Evolutionary conservation across 176 grass and related monocot genomes (phyloP), one percentile per base, ranked within the genome.

Genomic region (Raddia distichophylla): DNA sequence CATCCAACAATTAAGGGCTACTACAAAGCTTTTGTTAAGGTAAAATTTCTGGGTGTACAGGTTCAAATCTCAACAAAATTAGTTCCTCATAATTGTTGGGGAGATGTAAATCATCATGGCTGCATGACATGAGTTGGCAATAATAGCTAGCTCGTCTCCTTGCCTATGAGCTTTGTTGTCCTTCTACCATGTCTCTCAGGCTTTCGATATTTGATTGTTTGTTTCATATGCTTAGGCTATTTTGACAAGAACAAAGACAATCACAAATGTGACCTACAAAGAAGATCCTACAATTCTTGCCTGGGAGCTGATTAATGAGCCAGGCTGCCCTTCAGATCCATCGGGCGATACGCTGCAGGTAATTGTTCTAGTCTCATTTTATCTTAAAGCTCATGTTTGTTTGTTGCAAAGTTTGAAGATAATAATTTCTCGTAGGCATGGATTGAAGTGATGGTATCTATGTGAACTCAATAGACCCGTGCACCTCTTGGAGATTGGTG

Each of bases 261-360:
- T 94, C 63, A 95, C 90, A 55, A 95, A 94, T 84, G 67, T 66
- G 37, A 43, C 88, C 60, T 94, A 93, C 89, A 94, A 82, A 85
- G 90, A 98, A 14, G 93, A 95, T 82, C 90, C 84, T 12, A 93
- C 93, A 16, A 95, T 93, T 69, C 61, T 98, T 70, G 93, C 96
- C 13, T 95, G 90, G 90, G 92, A 98, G 69, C 65, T 95, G 45
- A 98, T 98, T 71, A 98, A 95, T 54, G 96, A 98, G 69, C 93
- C 96, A 10, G 77, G 69, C 8, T 98, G 90, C 86, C 56, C 80
- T 42, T 95, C 84, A 40, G 93, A 98, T 84, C 93, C 93, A 54
- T 98, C n/a, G n/a, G n/a, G n/a, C n/a, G n/a, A n/a, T n/a, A n/a
- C n/a, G n/a, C n/a, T n/a, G n/a, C n/a, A n/a, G n/a, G n/a, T n/a